Conservation (phyloP, 2,329 filamentous ascomycete genomes). For the Exophiala lecanii-corni region DNA sequence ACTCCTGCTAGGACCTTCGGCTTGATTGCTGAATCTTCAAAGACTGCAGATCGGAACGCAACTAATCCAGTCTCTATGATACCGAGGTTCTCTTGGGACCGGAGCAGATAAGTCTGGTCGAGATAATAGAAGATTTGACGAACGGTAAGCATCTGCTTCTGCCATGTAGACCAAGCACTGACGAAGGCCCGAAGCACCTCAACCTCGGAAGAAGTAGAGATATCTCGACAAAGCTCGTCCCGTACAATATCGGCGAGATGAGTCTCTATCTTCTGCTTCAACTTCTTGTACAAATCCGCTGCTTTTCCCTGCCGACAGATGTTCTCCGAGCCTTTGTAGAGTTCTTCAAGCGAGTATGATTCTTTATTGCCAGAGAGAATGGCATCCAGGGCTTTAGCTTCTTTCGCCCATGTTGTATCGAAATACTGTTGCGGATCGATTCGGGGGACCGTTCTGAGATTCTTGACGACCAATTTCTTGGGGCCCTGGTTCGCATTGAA, state of each 20-base stretch:
- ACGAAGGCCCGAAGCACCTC: slow-evolving; percentile 59
- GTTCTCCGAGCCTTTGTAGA: slow-evolving; percentile 89
- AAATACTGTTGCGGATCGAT: slow-evolving; percentile 73
- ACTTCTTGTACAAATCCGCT: slow-evolving; percentile 59
- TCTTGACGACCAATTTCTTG: slow-evolving; percentile 90
- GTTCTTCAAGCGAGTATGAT: slow-evolving; percentile 72
- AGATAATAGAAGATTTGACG: slow-evolving; percentile 91
- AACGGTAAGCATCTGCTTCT: slow-evolving; percentile 69
- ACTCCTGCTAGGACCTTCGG: slow-evolving; percentile 61
- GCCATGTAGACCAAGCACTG: slow-evolving; percentile 72
- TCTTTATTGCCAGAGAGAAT: slow-evolving; percentile 66
- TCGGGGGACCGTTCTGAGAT: slow-evolving; percentile 64
- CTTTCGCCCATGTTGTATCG: slow-evolving; percentile 65
- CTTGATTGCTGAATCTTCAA: slow-evolving; percentile 50
- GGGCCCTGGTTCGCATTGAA: slow-evolving; percentile 73
- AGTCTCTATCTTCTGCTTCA: slow-evolving; percentile 61
- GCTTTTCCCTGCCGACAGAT: slow-evolving; percentile 76
- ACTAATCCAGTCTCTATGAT: slow-evolving; percentile 76
- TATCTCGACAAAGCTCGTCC: slow-evolving; percentile 53
- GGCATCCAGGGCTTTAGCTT: slow-evolving; percentile 66
- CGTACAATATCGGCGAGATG: slow-evolving; percentile 58
- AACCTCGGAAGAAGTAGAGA: slow-evolving; percentile 53
- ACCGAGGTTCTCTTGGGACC: slow-evolving; percentile 62
- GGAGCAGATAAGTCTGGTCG: slow-evolving; percentile 81
- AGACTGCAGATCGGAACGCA: slow-evolving; percentile 65